These are phyloP conservation scores for Trichoderma gracile DNA, from an alignment of 2,329 filamentous ascomycete species.

Conservation along the genomic window DNA sequence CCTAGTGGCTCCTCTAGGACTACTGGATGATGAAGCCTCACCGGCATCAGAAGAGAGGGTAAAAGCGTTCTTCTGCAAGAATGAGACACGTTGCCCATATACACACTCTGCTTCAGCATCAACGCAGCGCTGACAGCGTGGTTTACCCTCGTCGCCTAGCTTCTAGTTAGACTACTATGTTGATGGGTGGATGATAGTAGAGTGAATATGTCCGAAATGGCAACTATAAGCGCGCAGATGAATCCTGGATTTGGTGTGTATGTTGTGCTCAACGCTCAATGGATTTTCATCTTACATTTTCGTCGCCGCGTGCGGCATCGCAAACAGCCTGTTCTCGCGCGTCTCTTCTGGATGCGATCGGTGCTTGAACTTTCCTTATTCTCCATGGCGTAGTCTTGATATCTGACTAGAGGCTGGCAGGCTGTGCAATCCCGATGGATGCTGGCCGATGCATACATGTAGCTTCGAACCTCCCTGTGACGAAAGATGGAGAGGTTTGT, in stretches of 20 bases:
- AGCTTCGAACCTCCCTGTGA: neutral
- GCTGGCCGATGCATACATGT: neutral
- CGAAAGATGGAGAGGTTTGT: neutral
- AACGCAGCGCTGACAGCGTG: constrained; percentile 7
- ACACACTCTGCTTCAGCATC: constrained; percentile 9
- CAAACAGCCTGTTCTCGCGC: constrained; percentile 11
- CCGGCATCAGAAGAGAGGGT: neutral
- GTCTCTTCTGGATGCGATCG: neutral
- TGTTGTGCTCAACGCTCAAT: neutral
- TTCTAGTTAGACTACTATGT: neutral
- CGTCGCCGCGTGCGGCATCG: constrained; percentile 13
- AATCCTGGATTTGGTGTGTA: no score
- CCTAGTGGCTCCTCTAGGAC: neutral
- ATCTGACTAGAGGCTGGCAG: no score
- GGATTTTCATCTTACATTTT: constrained; percentile 9
- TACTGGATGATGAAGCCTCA: neutral
- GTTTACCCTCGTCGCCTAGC: constrained; percentile 8
- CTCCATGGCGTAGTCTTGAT: neutral
- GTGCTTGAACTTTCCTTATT: neutral
- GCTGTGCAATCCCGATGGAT: no score
- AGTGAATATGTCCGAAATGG: no score
- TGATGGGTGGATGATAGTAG: neutral
- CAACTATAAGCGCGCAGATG: neutral
- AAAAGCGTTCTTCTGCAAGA: constrained; percentile 6
- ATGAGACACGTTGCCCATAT: constrained; percentile 5